Evolutionary conservation across 768 basidiomycete species (phyloP).

Genomic region (Hebeloma cylindrosporum): DNA sequence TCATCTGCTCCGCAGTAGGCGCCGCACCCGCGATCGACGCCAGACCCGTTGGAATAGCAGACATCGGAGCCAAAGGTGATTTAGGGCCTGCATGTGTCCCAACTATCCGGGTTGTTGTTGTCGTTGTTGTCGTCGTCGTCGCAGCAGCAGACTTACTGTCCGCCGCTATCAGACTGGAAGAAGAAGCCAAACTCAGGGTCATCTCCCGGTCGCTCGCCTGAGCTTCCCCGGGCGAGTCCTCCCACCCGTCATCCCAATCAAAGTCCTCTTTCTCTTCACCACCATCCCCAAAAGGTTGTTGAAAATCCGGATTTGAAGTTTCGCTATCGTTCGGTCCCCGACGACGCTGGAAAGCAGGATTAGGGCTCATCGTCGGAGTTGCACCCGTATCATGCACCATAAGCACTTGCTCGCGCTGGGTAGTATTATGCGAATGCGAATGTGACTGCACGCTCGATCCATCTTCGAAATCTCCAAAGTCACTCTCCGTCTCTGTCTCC

Average conservation of each 20-base stretch:
- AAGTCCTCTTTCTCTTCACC: constrained; percentile 7
- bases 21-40: constrained; percentile 10
- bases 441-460: neutral
- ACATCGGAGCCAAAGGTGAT: neutral
- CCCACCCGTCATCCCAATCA: constrained; percentile 23
- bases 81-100: too few species aligned
- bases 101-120: too few species aligned
- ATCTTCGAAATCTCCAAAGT: constrained; percentile 20
- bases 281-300: neutral
- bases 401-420: constrained; percentile 28
- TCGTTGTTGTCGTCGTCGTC: neutral
- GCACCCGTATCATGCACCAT: constrained; percentile 52
- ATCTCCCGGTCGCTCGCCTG: constrained; percentile 8
- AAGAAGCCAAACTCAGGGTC: too few species aligned
- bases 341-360: constrained; percentile 41
- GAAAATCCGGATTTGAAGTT: neutral
- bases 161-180: too few species aligned
- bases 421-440: constrained; percentile 2
- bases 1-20: constrained; percentile 28
- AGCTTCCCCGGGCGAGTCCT: constrained; percentile 14
- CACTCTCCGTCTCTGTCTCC: constrained; percentile 11
- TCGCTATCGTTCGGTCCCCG: constrained; percentile 11
- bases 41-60: constrained; percentile 10
- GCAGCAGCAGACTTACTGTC: too few species aligned
- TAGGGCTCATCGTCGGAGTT: constrained; percentile 49